These are phyloP conservation scores for Ceratobasidium sp. DNA, from an alignment of 1,284 basidiomycete species.

Conservation along the genomic window DNA sequence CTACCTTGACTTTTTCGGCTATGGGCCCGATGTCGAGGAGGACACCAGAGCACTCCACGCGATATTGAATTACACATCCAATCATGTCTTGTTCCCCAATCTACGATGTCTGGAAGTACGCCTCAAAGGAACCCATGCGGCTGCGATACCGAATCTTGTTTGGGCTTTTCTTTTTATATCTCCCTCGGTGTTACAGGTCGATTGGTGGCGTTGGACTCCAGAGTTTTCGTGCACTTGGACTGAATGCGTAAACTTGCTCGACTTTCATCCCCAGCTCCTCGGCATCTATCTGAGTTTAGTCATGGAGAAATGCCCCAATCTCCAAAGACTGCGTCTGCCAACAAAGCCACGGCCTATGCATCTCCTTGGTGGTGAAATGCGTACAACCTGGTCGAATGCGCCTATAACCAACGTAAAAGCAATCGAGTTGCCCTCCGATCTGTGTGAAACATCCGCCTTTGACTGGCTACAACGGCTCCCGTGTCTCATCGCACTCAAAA, in stretches of 20 bases:
- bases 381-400: background rate
- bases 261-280: background rate
- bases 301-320: background rate
- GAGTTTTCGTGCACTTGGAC: background rate
- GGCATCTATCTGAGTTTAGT: too few species aligned
- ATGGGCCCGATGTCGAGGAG: background rate
- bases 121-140: background rate
- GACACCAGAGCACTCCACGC: background rate
- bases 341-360: background rate
- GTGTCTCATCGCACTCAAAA: background rate
- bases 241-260: background rate
- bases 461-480: background rate
- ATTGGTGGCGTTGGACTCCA: background rate
- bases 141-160: background rate
- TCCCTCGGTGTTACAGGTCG: background rate
- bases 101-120: background rate
- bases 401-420: background rate
- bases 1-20: background rate
- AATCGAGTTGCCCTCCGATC: background rate
- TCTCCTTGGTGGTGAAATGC: background rate
- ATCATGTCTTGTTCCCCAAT: background rate
- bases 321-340: background rate
- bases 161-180: background rate
- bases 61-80: background rate
- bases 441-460: background rate